Percentiles rank a stretch among this genome's conserved stretches.
Conservation (phyloP, 371 early-diverging fungal species). For the Lichtheimia hyalospora region DNA sequence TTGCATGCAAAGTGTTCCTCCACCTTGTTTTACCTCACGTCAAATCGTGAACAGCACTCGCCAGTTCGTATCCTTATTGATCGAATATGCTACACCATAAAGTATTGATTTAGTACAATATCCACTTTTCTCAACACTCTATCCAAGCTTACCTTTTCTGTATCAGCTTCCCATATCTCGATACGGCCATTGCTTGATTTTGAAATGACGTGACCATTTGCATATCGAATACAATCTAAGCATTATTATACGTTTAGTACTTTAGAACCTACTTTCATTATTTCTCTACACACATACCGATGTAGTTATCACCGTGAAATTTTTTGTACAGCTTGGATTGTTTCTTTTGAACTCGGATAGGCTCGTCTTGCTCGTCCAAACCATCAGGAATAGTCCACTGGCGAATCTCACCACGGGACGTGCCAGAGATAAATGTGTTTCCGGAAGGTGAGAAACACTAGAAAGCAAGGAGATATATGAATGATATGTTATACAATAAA, state of each 20-base stretch:
- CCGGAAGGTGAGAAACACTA: constrained; percentile 67
- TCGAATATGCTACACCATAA: constrained; percentile 11
- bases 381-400: constrained; percentile 57
- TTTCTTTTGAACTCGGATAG: constrained; percentile 29
- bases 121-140: too few relatives aligned
- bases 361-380: constrained; percentile 25
- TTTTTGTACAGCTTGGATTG: constrained; percentile 38
- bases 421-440: constrained; percentile 55
- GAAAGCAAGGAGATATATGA: too few relatives aligned
- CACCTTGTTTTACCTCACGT: constrained; percentile 29
- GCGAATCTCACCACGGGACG: constrained; percentile 54
- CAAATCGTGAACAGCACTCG: constrained; percentile 46
- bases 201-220: constrained; percentile 61
- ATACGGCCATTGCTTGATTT: constrained; percentile 78
- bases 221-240: constrained; percentile 69
- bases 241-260: background rate
- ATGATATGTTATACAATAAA: too few relatives aligned
- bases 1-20: background rate
- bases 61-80: constrained; percentile 40
- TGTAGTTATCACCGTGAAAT: constrained; percentile 39
- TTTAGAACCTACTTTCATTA: too few relatives aligned
- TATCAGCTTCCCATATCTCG: constrained; percentile 69
- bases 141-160: constrained; percentile 12
- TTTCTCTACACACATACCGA: constrained; percentile 21
- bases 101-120: too few relatives aligned